Evolutionary conservation across 1,284 basidiomycete species (phyloP).

Genomic region (Irpex lacteus): DNA sequence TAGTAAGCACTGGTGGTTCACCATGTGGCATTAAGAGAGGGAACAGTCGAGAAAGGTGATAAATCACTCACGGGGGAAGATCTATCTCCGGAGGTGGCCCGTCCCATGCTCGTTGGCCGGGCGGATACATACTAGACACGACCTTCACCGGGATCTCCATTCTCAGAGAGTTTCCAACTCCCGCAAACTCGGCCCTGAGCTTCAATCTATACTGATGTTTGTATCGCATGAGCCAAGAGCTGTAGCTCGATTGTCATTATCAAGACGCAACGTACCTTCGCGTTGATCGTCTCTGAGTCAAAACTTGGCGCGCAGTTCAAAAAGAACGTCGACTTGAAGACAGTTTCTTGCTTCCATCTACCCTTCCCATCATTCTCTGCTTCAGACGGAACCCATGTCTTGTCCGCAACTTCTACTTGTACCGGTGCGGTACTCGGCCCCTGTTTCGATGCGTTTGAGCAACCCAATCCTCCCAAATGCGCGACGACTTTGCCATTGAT

Average conservation of each 20-base stretch:
- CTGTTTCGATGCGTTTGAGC: background rate
- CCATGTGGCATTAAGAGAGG: background rate
- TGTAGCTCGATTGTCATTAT: background rate
- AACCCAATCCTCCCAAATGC: background rate
- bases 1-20: background rate
- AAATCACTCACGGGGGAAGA: conserved; percentile 3
- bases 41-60: background rate
- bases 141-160: conserved; percentile 1
- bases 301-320: conserved; percentile 4
- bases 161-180: conserved; percentile 6
- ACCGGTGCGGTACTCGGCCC: background rate
- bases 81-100: conserved; percentile 8
- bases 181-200: conserved; percentile 4
- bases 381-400: conserved; percentile 13
- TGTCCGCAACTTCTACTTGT: conserved; percentile 3
- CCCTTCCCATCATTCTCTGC: conserved; percentile 8
- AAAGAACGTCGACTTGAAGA: conserved; percentile 10
- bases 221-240: background rate
- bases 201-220: background rate
- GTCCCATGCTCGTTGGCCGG: conserved; percentile 2
- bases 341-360: conserved; percentile 14
- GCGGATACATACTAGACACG: conserved; percentile 7
- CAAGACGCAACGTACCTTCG: background rate
- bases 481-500: background rate
- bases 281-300: background rate